phyloP scores from a whole-genome alignment of 352 stramenopile genomes.

The Phytophthora podocarpi region DNA sequence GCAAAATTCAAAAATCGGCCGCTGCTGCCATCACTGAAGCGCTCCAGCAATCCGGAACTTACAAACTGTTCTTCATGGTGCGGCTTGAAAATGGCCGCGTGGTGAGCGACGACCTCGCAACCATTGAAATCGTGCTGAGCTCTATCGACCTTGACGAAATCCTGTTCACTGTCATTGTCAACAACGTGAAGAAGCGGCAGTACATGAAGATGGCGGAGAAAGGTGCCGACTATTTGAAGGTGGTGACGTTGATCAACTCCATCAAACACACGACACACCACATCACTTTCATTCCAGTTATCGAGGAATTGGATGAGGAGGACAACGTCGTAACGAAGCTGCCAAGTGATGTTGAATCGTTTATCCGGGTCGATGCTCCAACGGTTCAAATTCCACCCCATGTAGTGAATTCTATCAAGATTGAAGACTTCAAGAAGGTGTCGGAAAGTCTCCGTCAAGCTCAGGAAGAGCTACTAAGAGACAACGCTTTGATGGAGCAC shows the following conservation, averaged over 20 bases:
- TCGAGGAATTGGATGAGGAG: slow-evolving; percentile 19
- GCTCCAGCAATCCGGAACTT: slow-evolving; percentile 15
- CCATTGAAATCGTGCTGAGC: slow-evolving; percentile 22
- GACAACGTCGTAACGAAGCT: background rate
- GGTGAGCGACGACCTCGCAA: slow-evolving; percentile 22
- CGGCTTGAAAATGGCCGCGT: slow-evolving; percentile 25
- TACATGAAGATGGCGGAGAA: slow-evolving; percentile 13
- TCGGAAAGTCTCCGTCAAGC: background rate
- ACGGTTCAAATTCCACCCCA: background rate
- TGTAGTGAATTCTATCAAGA: background rate
- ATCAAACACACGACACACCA: slow-evolving; percentile 1
- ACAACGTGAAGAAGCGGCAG: slow-evolving; percentile 23
- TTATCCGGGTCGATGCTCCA: background rate
- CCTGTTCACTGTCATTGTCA: slow-evolving; percentile 23
- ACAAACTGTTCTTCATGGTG: slow-evolving; percentile 37
- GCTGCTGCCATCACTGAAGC: slow-evolving; percentile 24
- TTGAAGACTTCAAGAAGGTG: slow-evolving; percentile 9
- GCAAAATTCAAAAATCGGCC: background rate
- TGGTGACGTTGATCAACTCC: slow-evolving; percentile 15
- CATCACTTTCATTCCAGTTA: slow-evolving; percentile 18
- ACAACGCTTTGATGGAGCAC: background rate
- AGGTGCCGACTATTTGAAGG: slow-evolving; percentile 3
- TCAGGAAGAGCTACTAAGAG: background rate
- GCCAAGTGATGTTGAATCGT: background rate
- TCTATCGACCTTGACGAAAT: slow-evolving; percentile 16